These are phyloP conservation scores for Venturiaceae sp. DNA, from an alignment of 2,329 filamentous ascomycete genomes.

Conservation along the genomic window DNA sequence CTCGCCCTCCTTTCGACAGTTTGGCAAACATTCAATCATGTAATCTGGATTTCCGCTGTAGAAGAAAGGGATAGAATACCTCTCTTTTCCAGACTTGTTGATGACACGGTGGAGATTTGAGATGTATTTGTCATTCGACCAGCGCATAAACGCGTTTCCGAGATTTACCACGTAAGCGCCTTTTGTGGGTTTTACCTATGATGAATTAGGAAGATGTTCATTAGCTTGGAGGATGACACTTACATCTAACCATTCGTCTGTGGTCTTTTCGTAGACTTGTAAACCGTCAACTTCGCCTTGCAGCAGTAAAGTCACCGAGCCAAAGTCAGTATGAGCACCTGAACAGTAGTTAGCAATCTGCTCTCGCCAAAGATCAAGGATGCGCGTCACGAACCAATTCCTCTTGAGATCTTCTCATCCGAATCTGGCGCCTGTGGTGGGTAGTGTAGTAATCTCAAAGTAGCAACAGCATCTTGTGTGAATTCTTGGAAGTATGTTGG, in stretches of 20 bases:
- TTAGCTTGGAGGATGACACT: constrained; percentile 5
- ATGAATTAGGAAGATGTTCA: background rate
- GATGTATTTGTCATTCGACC: constrained; percentile 32
- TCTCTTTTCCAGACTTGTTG: constrained; percentile 27
- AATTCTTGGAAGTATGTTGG: constrained; percentile 28
- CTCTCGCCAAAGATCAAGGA: no score
- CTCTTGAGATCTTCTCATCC: constrained; percentile 25
- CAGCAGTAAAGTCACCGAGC: constrained; percentile 29
- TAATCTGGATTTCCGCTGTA: constrained; percentile 35
- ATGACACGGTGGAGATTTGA: constrained; percentile 33
- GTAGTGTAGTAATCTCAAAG: constrained; percentile 34
- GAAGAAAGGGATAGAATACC: constrained; percentile 33
- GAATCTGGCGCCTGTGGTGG: constrained; percentile 27
- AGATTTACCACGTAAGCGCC: constrained; percentile 21
- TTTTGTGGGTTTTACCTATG: constrained; percentile 11
- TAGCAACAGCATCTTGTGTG: constrained; percentile 25
- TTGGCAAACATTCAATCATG: constrained; percentile 31
- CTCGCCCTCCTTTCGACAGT: constrained; percentile 27
- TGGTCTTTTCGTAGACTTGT: constrained; percentile 22
- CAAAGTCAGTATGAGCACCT: constrained; percentile 36
- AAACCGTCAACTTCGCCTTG: constrained; percentile 30
- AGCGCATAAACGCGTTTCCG: constrained; percentile 31
- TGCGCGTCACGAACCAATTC: no score
- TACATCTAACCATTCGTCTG: constrained; percentile 22
- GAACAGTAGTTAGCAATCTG: no score